Percentiles rank a stretch among this genome's conserved stretches.
These are phyloP conservation scores for Bassia scoparia DNA, from an alignment of 148 eudicot genomes.

Conservation along the genomic window DNA sequence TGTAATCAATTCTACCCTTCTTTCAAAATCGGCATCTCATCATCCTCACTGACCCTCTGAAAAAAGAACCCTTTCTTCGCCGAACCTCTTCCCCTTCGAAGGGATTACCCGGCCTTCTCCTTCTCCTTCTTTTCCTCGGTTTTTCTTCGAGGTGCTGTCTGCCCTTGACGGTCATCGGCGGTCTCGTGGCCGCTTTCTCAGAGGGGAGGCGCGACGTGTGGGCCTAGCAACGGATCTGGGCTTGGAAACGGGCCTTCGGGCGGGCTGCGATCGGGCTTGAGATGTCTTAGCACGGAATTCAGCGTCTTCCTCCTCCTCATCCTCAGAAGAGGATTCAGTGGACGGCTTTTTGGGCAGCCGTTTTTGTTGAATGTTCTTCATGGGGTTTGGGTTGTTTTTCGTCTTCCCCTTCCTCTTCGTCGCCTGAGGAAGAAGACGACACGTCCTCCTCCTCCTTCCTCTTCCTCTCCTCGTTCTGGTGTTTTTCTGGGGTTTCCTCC, in stretches of 20 bases:
- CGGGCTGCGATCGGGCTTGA: slow-evolving; percentile 8
- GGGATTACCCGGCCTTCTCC: neutral
- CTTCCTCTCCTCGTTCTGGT: neutral
- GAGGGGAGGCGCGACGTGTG: neutral
- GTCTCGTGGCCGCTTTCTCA: neutral
- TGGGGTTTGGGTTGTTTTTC: neutral
- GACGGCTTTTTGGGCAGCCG: neutral
- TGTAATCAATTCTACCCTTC: slow-evolving; percentile 51
- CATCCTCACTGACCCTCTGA: slow-evolving; percentile 52
- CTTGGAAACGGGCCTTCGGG: neutral
- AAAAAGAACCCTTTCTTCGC: slow-evolving; percentile 27
- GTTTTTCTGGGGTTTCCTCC: neutral
- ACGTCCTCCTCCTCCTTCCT: neutral
- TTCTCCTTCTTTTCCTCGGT: slow-evolving; percentile 17
- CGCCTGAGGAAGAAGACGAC: slow-evolving; percentile 1
- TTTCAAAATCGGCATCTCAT: slow-evolving; percentile 44
- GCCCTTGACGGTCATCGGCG: neutral
- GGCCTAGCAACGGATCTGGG: neutral
- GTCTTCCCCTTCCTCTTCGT: slow-evolving; percentile 7
- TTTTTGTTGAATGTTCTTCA: neutral
- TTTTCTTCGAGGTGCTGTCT: neutral
- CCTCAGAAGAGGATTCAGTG: slow-evolving; percentile 8
- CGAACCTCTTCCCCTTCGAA: slow-evolving; percentile 22
- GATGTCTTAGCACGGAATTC: neutral
- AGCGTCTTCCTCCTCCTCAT: slow-evolving; percentile 9